Percentiles rank a stretch among this genome's conserved stretches.
These are phyloP conservation scores for Cladobotryum mycophilum DNA, from an alignment of 2,329 filamentous ascomycete genomes.

Conservation along the genomic window DNA sequence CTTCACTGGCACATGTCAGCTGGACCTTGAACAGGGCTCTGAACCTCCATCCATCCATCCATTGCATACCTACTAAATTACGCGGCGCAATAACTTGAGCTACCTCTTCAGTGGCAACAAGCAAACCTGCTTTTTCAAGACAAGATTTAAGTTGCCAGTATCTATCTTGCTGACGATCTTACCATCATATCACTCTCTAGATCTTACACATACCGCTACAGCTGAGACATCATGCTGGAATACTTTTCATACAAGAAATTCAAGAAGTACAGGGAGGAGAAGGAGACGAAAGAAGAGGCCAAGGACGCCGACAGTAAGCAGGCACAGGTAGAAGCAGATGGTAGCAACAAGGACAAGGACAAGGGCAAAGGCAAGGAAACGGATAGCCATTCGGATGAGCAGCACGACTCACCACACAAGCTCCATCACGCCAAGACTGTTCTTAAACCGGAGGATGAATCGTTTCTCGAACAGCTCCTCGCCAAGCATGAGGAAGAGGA, in stretches of 20 bases:
- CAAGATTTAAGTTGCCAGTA: no score
- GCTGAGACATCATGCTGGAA: slow-evolving; percentile 47
- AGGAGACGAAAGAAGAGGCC: slow-evolving; percentile 29
- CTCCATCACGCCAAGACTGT: slow-evolving; percentile 34
- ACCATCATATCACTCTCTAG: no score
- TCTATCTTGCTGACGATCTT: no score
- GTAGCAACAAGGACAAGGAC: not conserved
- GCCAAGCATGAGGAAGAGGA: slow-evolving; percentile 27
- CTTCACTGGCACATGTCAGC: slow-evolving; percentile 6
- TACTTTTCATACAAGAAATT: slow-evolving; percentile 57
- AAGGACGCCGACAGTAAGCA: slow-evolving; percentile 11
- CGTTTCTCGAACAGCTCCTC: slow-evolving; percentile 51
- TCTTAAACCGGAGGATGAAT: slow-evolving; percentile 51
- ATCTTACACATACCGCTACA: not conserved
- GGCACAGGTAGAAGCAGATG: not conserved
- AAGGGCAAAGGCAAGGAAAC: slow-evolving; percentile 4
- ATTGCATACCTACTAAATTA: not conserved
- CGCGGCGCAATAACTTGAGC: not conserved
- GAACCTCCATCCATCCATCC: not conserved
- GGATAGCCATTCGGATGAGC: slow-evolving; percentile 14
- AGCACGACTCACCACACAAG: slow-evolving; percentile 22
- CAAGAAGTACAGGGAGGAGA: slow-evolving; percentile 53
- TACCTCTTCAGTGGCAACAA: not conserved
- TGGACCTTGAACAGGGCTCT: not conserved
- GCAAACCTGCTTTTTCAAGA: no score